phyloP scores from a whole-genome alignment of 78 protist genomes.

The slime mould (Dictyostelium discoideum) region dicty_2.7 NC_007091.3:603501-604000 shows the following conservation, averaged over 20 bases:
- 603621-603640: slow-evolving; percentile 17
- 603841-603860: slow-evolving; percentile 20
- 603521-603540: slow-evolving; percentile 82
- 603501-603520: slow-evolving; percentile 24
- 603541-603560: slow-evolving; percentile 92
- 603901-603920: slow-evolving; percentile 91
- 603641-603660: slow-evolving; percentile 46
- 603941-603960: slow-evolving; percentile 23
- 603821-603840: slow-evolving; percentile 7
- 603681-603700: slow-evolving; percentile 76
- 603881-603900: slow-evolving; percentile 90
- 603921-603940: slow-evolving; percentile 72
- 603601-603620: slow-evolving; percentile 60
- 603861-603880: slow-evolving; percentile 80
- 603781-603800: slow-evolving; percentile 8
- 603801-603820: slow-evolving; percentile 39
- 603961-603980: background rate
- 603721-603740: slow-evolving; percentile 76
- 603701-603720: slow-evolving; percentile 86
- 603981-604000: slow-evolving; percentile 42
- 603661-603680: slow-evolving; percentile 83
- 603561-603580: slow-evolving; percentile 90
- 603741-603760: slow-evolving; percentile 80
- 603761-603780: slow-evolving; percentile 31
- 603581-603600: slow-evolving; percentile 29